These are phyloP conservation scores for Raphanus raphanistrum DNA, from an alignment of 345 rosid genomes.

Conservation along the genomic window DNA sequence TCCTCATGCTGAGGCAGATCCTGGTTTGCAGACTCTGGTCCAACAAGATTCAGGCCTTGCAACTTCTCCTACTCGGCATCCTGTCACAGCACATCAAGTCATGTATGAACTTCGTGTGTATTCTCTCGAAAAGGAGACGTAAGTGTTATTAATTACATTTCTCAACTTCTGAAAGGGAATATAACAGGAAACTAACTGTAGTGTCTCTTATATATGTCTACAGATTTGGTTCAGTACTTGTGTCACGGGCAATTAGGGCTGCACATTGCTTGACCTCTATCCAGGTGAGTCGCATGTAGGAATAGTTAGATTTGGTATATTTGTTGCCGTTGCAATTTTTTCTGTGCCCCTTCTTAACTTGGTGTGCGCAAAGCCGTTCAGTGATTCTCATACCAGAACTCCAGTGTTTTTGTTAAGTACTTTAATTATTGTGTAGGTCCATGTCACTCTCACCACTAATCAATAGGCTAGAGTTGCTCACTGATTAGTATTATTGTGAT, in stretches of 20 bases:
- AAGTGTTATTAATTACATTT: constrained; percentile 31
- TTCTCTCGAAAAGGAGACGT: constrained; percentile 95
- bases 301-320: constrained; percentile 8
- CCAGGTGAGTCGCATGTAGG: constrained; percentile 59
- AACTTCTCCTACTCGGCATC: constrained; percentile 96
- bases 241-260: constrained; percentile 88
- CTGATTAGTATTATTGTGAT: constrained; percentile 1
- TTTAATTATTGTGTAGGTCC: not conserved
- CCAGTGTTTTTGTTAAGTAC: not conserved
- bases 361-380: not conserved
- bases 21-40: constrained; percentile 63
- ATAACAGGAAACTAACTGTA: constrained; percentile 9
- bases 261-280: constrained; percentile 98
- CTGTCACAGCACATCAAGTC: constrained; percentile 85
- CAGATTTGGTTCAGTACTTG: constrained; percentile 88
- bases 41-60: constrained; percentile 71
- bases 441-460: not conserved
- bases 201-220: constrained; percentile 23
- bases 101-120: constrained; percentile 96
- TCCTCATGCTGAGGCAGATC: constrained; percentile 77
- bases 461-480: constrained; percentile 5
- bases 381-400: not conserved
- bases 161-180: not conserved
- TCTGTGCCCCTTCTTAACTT: not conserved
- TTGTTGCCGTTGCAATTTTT: not conserved